These are phyloP conservation scores for Cladosporium sp. DNA, from an alignment of 2,329 filamentous ascomycete genomes.

Conservation along the genomic window DNA sequence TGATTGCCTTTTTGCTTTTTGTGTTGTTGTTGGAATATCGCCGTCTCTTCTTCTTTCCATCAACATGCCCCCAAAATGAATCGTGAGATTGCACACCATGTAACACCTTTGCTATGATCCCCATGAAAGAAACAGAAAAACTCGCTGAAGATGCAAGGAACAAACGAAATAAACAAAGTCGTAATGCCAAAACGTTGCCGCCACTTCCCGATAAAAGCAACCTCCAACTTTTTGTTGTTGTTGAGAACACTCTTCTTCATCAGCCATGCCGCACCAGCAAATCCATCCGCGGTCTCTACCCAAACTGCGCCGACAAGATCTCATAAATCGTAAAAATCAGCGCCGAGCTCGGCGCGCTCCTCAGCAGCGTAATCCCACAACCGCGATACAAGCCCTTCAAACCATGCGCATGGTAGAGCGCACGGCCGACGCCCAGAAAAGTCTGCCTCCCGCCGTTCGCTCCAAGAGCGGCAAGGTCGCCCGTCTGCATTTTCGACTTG, in stretches of 20 bases:
- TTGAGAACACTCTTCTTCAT: too few species aligned
- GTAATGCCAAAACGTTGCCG: not conserved
- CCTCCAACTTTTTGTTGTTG: too few species aligned
- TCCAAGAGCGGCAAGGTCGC: conserved; percentile 53
- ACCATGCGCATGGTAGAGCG: conserved; percentile 79
- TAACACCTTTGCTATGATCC: conserved; percentile 7
- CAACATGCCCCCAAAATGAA: not conserved
- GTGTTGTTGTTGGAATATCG: too few species aligned
- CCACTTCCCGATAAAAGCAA: too few species aligned
- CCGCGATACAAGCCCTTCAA: conserved; percentile 84
- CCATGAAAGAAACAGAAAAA: not conserved
- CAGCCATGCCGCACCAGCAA: too few species aligned
- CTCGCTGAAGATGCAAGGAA: conserved; percentile 8
- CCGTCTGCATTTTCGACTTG: conserved; percentile 95
- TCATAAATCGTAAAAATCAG: conserved; percentile 98
- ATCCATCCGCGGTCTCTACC: too few species aligned
- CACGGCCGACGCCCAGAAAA: conserved; percentile 67
- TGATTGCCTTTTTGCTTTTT: too few species aligned
- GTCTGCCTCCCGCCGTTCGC: conserved; percentile 51
- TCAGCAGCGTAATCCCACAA: conserved; percentile 85
- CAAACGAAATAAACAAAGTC: conserved; percentile 5
- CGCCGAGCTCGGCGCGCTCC: conserved; percentile 91
- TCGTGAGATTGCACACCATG: not conserved
- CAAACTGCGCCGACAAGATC: conserved; percentile 58
- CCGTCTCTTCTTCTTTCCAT: too few species aligned